These are phyloP conservation scores for Butyriboletus loyo DNA, from an alignment of 768 basidiomycete genomes.

Conservation along the genomic window DNA sequence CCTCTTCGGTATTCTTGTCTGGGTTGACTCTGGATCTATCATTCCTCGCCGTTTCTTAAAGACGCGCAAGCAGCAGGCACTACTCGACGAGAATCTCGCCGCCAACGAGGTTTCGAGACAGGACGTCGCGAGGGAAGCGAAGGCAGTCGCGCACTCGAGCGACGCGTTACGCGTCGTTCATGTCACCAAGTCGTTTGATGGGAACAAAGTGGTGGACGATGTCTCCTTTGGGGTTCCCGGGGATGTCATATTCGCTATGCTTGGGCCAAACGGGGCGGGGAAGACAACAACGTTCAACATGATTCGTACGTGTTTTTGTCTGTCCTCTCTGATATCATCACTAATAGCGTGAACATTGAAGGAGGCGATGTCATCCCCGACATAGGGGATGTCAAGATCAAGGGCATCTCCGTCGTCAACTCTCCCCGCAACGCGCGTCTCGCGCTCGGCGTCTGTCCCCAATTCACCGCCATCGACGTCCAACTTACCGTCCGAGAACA, in stretches of 20 bases:
- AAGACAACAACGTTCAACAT: conserved; percentile 82
- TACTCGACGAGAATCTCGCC: conserved; percentile 11
- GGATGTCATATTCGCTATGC: conserved; percentile 65
- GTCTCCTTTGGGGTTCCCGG: conserved; percentile 64
- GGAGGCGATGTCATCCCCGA: conserved; percentile 70
- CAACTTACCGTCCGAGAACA: conserved; percentile 80
- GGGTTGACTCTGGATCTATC: conserved; percentile 67
- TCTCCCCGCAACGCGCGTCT: conserved; percentile 62
- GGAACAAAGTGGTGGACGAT: conserved; percentile 63
- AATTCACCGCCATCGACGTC: conserved; percentile 79
- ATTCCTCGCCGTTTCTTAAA: conserved; percentile 38
- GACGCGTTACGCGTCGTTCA: conserved; percentile 62
- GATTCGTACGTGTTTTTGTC: conserved; percentile 51
- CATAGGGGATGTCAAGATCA: conserved; percentile 65
- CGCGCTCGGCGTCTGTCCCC: conserved; percentile 77
- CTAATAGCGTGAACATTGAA: conserved; percentile 22
- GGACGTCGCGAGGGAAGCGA: conserved; percentile 58
- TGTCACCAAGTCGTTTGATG: conserved; percentile 58
- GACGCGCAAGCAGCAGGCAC: conserved; percentile 13
- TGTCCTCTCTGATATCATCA: background rate
- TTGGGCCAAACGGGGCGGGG: conserved; percentile 83
- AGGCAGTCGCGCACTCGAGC: conserved; percentile 42
- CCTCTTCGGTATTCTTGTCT: conserved; percentile 63
- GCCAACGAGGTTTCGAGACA: conserved; percentile 27
- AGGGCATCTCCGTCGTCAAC: conserved; percentile 61